Base-by-base conservation (phyloP, 495 filamentous ascomycete genomes). In the Opeltia flavorubescens region DNA sequence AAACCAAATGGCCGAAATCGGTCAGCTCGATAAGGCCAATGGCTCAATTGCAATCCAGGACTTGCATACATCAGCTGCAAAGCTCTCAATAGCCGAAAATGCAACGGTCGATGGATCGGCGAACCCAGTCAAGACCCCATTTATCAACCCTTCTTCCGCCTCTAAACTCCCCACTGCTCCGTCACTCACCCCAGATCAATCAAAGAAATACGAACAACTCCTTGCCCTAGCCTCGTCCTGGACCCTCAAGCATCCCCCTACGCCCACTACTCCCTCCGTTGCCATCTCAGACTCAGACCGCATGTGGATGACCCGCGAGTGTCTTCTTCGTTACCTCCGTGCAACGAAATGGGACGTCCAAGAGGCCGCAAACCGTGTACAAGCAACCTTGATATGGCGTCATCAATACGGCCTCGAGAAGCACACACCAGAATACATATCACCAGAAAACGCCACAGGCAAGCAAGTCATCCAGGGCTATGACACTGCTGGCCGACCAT, bases 401-500 rank as follows among this genome's bases (percentile, higher is more conserved):
- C 71, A 89, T 8, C 89, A 95, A 52, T 96, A 91, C 51, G 84
- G 84, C 9, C 63, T 86, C 29, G 73, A 83, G 30, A 70, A 70
- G 21, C 70, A 88, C 62, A 85, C 84, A 0, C 68, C 81, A 2
- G 89, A 95, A 3, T 79, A 91, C 58, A 86, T 95, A 53, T 81
- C 79, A 1, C 74, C 80, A 4, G 91, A 98, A 66, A 93, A 95
- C 62, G 87, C 86, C 65, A 98, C 91, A 3, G 91, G 91, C 13
- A 98, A 98, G 66, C 89, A 95, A 61, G 70, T 94, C 44, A 68
- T 91, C 21, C 57, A 91, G 21, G 91, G 91, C 17, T 98, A 79
- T 59, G 91, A 98, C 65, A 84, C 81, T 52, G 68, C 84, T 40
- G 78, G 70, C 25, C 75, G 91, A 34, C 84, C 86, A 1, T 95